Evolutionary conservation across 495 filamentous ascomycete genomes (phyloP), one percentile per base, ranked within the genome.

Genomic region (Daldinia concentrica): DNA sequence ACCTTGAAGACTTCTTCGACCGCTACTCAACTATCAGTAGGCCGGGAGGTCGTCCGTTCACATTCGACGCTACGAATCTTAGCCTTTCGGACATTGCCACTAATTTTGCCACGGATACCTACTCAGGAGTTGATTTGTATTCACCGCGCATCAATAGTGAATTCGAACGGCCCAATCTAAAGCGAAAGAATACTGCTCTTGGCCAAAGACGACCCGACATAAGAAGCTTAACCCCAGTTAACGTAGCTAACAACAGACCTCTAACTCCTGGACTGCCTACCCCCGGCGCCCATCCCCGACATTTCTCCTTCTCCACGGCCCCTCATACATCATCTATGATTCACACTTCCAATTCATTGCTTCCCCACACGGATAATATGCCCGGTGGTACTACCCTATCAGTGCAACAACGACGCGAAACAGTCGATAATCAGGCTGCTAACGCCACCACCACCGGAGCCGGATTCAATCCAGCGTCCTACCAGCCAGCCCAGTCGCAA

Each of bases 1-100:
- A 93, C 62, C 85, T 94, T 4, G 93, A 96, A 68, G 92, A 94
- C 71, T 96, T 96, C 77, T 90, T 94, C 73, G 92, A 94, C 73
- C 86, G 93, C 22, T 96, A 96, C 58, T 79, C 80, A 2, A 84
- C 82, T 50, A 76, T 85, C 11, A 79, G 79, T 3, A 77, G 81
- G 11, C 72, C 78, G 0, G 81, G 78, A 26, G 79, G 79, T 7
- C 78, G 80, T 14, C 73, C 79, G 0, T 85, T 83, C 32, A 83
- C 78, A 11, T 87, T 88, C 56, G 84, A 88, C 51, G 79, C 83
- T 2, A 83, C 84, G 0, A 84, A 84, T 60, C 76, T 86, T 6
- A 82, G 78, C 29, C 79, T 91, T 34, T 72, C 84, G 9, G 88
- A 90, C 73, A 81, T 83, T 12, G 77, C 82, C 4, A 80, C 86